A percentile compares a stretch with the other conserved stretches of the same genome.
phyloP scores from a whole-genome alignment of 1,284 basidiomycete species.

The Singerocomus rubriflavus region DNA sequence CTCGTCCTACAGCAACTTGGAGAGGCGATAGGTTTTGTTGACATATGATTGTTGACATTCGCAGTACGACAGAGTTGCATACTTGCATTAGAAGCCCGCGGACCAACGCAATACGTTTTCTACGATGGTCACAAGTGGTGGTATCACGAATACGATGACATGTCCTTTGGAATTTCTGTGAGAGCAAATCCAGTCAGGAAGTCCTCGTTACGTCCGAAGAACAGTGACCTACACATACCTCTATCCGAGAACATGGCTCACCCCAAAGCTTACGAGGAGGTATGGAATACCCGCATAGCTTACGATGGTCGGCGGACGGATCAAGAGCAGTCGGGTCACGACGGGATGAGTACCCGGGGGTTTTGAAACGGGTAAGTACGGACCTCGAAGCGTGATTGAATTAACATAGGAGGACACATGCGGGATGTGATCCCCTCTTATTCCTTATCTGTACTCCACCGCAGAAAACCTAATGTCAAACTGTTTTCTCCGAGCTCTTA shows the following conservation, averaged over 20 bases:
- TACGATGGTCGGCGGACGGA: not conserved
- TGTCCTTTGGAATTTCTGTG: not conserved
- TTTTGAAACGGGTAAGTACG: conserved; percentile 1
- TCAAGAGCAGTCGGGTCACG: conserved; percentile 4
- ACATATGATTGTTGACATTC: not conserved
- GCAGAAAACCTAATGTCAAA: conserved; percentile 3
- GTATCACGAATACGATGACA: not conserved
- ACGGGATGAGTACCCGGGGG: conserved; percentile 4
- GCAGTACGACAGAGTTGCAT: not conserved
- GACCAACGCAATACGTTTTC: conserved; percentile 8
- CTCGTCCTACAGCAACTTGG: not conserved
- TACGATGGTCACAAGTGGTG: not conserved
- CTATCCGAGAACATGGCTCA: not conserved
- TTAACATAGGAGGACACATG: not conserved
- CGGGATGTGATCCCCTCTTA: not conserved
- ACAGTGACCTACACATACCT: not conserved
- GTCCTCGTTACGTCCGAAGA: not conserved
- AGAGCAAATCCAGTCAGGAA: not conserved
- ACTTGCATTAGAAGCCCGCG: conserved; percentile 17
- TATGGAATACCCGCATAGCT: not conserved
- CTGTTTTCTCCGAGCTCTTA: conserved; percentile 7
- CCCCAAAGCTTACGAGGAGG: not conserved
- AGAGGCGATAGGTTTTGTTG: not conserved
- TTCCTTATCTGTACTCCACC: conserved; percentile 6
- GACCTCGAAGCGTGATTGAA: not conserved